Conservation (phyloP, 768 basidiomycete species). For the Macrolepiota albuminosa region DNA sequence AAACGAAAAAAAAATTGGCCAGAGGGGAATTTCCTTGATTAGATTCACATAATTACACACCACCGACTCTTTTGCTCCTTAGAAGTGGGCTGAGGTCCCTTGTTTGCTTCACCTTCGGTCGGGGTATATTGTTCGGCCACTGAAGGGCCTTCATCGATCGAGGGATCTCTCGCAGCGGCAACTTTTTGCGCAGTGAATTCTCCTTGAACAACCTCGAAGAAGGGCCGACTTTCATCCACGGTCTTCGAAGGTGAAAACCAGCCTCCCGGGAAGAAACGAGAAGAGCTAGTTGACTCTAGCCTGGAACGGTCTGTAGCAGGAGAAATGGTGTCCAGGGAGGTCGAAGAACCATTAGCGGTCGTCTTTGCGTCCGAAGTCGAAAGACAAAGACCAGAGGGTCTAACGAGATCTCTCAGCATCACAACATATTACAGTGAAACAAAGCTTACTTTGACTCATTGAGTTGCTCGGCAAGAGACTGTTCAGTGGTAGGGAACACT, state of each 20-base stretch:
- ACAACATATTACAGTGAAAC: neutral
- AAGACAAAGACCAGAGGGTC: slow-evolving; percentile 14
- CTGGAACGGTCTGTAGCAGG: slow-evolving; percentile 30
- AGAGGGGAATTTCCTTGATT: neutral
- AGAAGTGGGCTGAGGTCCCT: slow-evolving; percentile 12
- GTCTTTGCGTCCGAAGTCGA: slow-evolving; percentile 12
- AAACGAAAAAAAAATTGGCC: neutral
- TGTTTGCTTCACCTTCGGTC: slow-evolving; percentile 13
- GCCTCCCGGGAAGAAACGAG: slow-evolving; percentile 52
- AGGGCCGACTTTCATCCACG: slow-evolving; percentile 38
- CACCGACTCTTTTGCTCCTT: slow-evolving; percentile 30
- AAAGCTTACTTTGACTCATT: slow-evolving; percentile 11
- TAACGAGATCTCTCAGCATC: slow-evolving; percentile 1
- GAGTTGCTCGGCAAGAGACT: slow-evolving; percentile 1
- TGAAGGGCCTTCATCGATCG: slow-evolving; percentile 19
- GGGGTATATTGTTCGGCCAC: slow-evolving; percentile 9
- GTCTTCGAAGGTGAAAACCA: slow-evolving; percentile 41
- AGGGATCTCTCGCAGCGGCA: slow-evolving; percentile 10
- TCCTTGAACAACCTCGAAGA: slow-evolving; percentile 46
- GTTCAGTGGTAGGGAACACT: slow-evolving; percentile 14
- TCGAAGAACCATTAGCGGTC: slow-evolving; percentile 1
- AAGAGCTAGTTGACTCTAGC: slow-evolving; percentile 52
- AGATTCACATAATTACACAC: slow-evolving; percentile 36
- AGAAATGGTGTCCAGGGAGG: slow-evolving; percentile 11
- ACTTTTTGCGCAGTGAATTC: slow-evolving; percentile 36